Evolutionary conservation across 1,139 yeast species (phyloP), one percentile per base, ranked within the genome.

Genomic region (Scheffersomyces illinoinensis): DNA sequence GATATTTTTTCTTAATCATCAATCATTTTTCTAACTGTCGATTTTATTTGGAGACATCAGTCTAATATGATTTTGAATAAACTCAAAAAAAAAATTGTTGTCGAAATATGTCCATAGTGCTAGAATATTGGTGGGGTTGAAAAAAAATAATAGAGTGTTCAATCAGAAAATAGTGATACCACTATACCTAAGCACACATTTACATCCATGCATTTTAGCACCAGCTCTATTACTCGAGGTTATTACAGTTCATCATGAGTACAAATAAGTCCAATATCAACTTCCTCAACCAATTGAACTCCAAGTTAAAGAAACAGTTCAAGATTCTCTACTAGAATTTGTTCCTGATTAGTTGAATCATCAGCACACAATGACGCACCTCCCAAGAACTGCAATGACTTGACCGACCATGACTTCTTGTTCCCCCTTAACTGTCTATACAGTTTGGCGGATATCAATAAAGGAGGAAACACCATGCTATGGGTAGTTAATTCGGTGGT

Each of bases 221-320:
- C 53, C n/a, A 24, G 53, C 4, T 59, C 61, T 46, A 47, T 58
- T 18, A n/a, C 53, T 14, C 48, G 54, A 43, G 33, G 19, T 6
- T 47, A 18, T 21, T 24, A 5, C 5, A 24, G 7, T 7, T 24
- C 7, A 24, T 24, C 33, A 56, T 64, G 12, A 63, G 61, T 26
- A 53, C 54, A 20, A 61, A 59, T 53, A 63, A 64, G 50, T 43
- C 62, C 24, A 68, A 68, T 52, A 50, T 66, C 52, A 60, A 60
- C 56, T 71, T 69, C 53, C 65, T 71, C 52, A 65, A 68, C 48
- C 68, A 65, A 56, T 49, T 71, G 52, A 60, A 70, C 12, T 60
- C 66, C 17, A 60, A 61, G 26, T 63, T 71, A 52, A 70, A 70
- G 61, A 62, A 66, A n/a, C 70, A 68, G 55, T 65, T 68, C 53